These are phyloP conservation scores for Pleurotus tuber-regium DNA, from an alignment of 768 basidiomycete genomes.

Conservation along the genomic window DNA sequence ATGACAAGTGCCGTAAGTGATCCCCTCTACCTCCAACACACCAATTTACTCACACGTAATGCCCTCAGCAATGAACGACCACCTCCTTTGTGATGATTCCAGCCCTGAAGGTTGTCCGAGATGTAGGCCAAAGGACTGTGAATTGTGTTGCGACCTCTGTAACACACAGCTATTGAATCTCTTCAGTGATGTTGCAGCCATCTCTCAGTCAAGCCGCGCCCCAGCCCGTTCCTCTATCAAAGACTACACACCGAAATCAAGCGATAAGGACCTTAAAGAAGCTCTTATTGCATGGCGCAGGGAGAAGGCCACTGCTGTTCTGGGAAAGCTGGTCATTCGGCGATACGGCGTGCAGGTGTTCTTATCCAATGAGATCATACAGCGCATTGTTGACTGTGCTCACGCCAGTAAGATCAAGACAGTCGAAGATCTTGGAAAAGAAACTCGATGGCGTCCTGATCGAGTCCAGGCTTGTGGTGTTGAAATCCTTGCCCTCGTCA, in stretches of 20 bases:
- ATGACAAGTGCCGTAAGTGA: constrained; percentile 18
- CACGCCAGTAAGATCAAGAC: constrained; percentile 10
- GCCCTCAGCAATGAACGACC: not conserved
- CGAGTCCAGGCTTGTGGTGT: not conserved
- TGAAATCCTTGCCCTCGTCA: constrained; percentile 5
- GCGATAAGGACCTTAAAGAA: not conserved
- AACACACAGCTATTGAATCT: not conserved
- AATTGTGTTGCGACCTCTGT: not conserved
- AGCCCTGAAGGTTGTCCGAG: not conserved
- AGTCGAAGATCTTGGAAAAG: constrained; percentile 9
- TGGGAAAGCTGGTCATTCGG: not conserved
- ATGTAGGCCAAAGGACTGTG: not conserved
- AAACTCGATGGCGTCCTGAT: constrained; percentile 9
- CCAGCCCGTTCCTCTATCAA: not conserved
- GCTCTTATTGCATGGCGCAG: not conserved
- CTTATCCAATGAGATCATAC: constrained; percentile 7
- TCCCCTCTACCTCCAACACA: not conserved
- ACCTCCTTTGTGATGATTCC: constrained; percentile 1
- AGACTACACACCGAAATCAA: not conserved
- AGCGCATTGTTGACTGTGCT: constrained; percentile 14
- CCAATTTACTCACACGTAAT: constrained; percentile 1
- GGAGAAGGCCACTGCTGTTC: not conserved
- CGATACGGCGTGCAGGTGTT: not conserved
- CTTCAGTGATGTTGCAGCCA: not conserved
- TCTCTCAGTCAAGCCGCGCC: not conserved